Evolutionary conservation across 2,329 filamentous ascomycete genomes (phyloP).

Genomic region (Chaetomium globosum): DNA sequence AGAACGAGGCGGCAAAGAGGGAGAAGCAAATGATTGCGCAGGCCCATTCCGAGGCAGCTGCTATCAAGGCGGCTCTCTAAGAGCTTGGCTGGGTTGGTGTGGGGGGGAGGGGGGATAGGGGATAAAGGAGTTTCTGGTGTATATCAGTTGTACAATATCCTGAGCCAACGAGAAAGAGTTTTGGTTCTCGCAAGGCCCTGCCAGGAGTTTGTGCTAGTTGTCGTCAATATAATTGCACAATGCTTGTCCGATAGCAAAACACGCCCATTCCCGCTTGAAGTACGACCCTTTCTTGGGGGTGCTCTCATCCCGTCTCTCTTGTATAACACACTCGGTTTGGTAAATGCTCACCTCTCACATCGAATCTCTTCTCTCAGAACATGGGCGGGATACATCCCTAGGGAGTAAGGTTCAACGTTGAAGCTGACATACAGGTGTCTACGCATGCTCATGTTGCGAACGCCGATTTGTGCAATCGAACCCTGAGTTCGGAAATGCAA

Average conservation of each 20-base stretch:
- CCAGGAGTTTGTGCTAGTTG: background rate
- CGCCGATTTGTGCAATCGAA: background rate
- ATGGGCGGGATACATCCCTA: background rate
- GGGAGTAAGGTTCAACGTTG: too few relatives aligned
- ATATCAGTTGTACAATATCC: conserved; percentile 36
- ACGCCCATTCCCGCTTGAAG: too few relatives aligned
- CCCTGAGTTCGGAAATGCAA: background rate
- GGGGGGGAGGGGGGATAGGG: too few relatives aligned
- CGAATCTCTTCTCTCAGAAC: background rate
- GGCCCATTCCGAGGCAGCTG: conserved; percentile 56
- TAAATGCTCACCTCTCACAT: too few relatives aligned
- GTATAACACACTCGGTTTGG: too few relatives aligned
- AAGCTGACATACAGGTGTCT: too few relatives aligned
- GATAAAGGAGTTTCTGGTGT: conserved; percentile 23
- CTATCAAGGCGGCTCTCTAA: conserved; percentile 44
- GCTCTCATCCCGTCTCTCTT: too few relatives aligned
- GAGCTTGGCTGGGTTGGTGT: background rate
- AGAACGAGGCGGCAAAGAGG: conserved; percentile 60
- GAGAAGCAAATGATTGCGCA: conserved; percentile 62
- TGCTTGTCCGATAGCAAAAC: too few relatives aligned
- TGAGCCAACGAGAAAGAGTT: conserved; percentile 6
- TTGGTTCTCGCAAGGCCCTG: background rate
- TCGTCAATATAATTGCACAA: too few relatives aligned
- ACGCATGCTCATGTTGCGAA: too few relatives aligned
- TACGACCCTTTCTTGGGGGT: too few relatives aligned